Conservation (phyloP, 257 asterid genomes). For the Plantago major region DNA sequence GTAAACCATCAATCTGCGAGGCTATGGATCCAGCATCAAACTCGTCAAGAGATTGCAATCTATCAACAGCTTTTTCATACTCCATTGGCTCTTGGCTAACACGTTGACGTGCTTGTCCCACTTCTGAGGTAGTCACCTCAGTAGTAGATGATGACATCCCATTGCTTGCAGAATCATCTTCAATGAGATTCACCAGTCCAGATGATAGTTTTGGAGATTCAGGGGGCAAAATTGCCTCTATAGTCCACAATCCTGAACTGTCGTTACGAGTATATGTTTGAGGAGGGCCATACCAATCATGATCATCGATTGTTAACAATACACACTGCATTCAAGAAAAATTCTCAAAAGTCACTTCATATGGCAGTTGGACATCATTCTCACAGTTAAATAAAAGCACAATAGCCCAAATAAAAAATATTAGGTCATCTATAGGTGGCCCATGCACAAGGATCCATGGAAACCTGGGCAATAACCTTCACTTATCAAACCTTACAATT, state of each 20-base stretch:
- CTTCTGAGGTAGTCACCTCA: slow-evolving; percentile 42
- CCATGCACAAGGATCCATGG: too few species aligned
- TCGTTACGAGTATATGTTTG: slow-evolving; percentile 84
- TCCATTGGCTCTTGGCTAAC: slow-evolving; percentile 53
- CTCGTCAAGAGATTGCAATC: slow-evolving; percentile 49
- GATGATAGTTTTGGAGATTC: slow-evolving; percentile 47
- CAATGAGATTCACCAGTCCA: slow-evolving; percentile 31
- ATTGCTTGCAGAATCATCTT: slow-evolving; percentile 36
- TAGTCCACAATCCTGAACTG: slow-evolving; percentile 79
- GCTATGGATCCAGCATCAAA: slow-evolving; percentile 74
- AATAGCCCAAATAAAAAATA: too few species aligned
- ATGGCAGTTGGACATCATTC: too few species aligned
- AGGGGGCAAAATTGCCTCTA: slow-evolving; percentile 61
- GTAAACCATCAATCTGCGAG: slow-evolving; percentile 58
- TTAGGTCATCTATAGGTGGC: too few species aligned
- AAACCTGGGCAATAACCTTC: too few species aligned
- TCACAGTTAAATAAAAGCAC: too few species aligned
- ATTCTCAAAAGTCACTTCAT: too few species aligned
- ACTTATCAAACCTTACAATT: too few species aligned
- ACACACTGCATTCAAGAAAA: slow-evolving; percentile 82
- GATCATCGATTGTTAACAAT: slow-evolving; percentile 89
- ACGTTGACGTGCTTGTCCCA: slow-evolving; percentile 57
- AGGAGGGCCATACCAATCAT: slow-evolving; percentile 98
- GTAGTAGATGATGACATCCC: slow-evolving; percentile 39
- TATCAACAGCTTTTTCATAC: slow-evolving; percentile 51